Base-by-base conservation (phyloP, 441 rosid genomes). In the Eutrema salsugineum region DNA sequence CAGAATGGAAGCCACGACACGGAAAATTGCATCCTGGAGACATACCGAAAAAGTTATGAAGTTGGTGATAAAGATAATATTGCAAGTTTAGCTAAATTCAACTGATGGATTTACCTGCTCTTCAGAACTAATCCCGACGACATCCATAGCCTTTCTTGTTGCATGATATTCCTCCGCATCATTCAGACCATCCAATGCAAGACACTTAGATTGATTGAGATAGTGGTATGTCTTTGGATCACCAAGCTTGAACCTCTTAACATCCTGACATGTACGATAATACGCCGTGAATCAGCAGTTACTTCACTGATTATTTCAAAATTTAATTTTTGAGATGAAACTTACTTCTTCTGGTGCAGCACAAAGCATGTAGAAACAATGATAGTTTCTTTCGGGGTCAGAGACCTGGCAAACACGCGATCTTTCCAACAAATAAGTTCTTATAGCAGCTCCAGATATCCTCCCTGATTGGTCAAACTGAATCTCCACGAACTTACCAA, bases 331-430 rank as follows among this genome's bases (percentile, higher is more conserved):
- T 62, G 48, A 9, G 58, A 44, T 58, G 47, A 47, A 75, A 70
- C 72, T 78, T 80, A 91, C 97, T 90, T 89, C 93, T 27, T 79
- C 78, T 24, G 97, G 97, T 57, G 96, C 97, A 75, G 97, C 88
- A 78, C 97, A 91, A 57, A 91, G 88, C 93, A 91, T 87, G 82
- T 91, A 91, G 83, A 91, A 91, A 79, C 97, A 91, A 64, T 91
- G 97, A 73, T 91, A 91, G 78, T 91, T 89, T 84, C 97, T 89
- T 84, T 91, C 97, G 27, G 92, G 96, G 74, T 88, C 92, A 24
- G 97, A 91, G 70, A 89, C 83, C 81, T 91, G 97, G 75, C 97
- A 91, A 66, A 91, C 97, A 73, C 95, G 95, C 30, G 97, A 91
- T 78, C 97, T 89, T 84, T 89, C 97, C 62, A 89, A 84, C 84